These are phyloP conservation scores for Pythium volutum DNA, from an alignment of 352 stramenopile genomes.

Conservation along the genomic window DNA sequence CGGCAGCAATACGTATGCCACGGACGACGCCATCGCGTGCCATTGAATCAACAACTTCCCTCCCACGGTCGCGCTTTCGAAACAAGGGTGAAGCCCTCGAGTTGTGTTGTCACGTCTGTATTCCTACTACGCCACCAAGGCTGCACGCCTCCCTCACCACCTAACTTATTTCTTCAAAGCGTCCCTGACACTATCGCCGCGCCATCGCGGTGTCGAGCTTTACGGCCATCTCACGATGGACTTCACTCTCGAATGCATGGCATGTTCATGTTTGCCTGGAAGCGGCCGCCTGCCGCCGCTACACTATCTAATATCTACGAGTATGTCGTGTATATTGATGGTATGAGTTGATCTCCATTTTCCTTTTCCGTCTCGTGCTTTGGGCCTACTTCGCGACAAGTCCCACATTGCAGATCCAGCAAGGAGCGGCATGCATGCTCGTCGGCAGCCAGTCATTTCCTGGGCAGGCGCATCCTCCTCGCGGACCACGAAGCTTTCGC, in stretches of 20 bases:
- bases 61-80: not conserved
- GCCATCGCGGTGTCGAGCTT: not conserved
- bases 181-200: not conserved
- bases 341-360: not conserved
- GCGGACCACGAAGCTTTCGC: too few relatives aligned
- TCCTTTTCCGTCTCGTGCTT: not conserved
- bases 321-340: not conserved
- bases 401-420: not conserved
- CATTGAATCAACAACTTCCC: slow-evolving; percentile 9
- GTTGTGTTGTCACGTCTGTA: slow-evolving; percentile 2
- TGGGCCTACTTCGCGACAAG: not conserved
- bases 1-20: slow-evolving; percentile 25
- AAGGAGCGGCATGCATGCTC: too few relatives aligned
- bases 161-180: not conserved
- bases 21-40: slow-evolving; percentile 34
- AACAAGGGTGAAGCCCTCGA: slow-evolving; percentile 5
- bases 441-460: too few relatives aligned
- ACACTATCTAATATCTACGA: not conserved
- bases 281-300: too few relatives aligned
- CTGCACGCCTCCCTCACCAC: not conserved
- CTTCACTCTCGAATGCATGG: not conserved
- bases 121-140: not conserved
- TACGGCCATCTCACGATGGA: slow-evolving; percentile 1
- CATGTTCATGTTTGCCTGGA: not conserved
- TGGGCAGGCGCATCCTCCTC: too few relatives aligned